Base-by-base conservation (phyloP, 139 green algal species). In the Yamagishiella unicocca region DNA sequence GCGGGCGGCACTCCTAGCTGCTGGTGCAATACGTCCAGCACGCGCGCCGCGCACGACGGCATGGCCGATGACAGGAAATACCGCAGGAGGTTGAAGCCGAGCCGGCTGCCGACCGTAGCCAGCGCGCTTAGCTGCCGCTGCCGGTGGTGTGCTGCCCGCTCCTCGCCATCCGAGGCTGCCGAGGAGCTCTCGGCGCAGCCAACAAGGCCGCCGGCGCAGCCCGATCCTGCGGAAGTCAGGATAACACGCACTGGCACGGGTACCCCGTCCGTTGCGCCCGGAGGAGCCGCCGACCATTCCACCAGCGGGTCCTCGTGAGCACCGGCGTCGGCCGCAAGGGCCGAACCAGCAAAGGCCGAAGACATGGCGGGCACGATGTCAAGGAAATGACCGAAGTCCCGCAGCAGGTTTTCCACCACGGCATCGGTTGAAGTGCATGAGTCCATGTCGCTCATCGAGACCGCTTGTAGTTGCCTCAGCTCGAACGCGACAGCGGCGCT, bases 301-400 rank as follows among this genome's bases (percentile, higher is more conserved):
- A 74, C 27, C 31, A 74, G 19, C 2, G 66, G 66, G 6, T 74
- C 33, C n/a, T n/a, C n/a, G n/a, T n/a, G n/a, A n/a, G n/a, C n/a
- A n/a, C n/a, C n/a, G n/a, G n/a, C n/a, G n/a, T n/a, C n/a, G n/a
- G n/a, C n/a, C n/a, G n/a, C n/a, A n/a, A n/a, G n/a, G n/a, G n/a
- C n/a, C n/a, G n/a, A n/a, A n/a, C n/a, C n/a, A n/a, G n/a, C n/a
- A n/a, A n/a, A n/a, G n/a, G n/a, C n/a, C n/a, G n/a, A n/a, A n/a
- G 19, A 74, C 33, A 74, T 6, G 7, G 66, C 66, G 5, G 66
- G 66, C 33, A 74, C 66, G 19, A 87, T n/a, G 64, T 87, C 81
- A 64, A 87, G 35, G 46, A 87, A 87, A 8, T 2, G n/a, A 4
- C 81, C 81, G 25, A 79, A 79, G 81, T 87, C 81, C 3, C 66